These are phyloP conservation scores for Rubus parviflorus DNA, from an alignment of 306 rosid species.

Conservation along the genomic window DNA sequence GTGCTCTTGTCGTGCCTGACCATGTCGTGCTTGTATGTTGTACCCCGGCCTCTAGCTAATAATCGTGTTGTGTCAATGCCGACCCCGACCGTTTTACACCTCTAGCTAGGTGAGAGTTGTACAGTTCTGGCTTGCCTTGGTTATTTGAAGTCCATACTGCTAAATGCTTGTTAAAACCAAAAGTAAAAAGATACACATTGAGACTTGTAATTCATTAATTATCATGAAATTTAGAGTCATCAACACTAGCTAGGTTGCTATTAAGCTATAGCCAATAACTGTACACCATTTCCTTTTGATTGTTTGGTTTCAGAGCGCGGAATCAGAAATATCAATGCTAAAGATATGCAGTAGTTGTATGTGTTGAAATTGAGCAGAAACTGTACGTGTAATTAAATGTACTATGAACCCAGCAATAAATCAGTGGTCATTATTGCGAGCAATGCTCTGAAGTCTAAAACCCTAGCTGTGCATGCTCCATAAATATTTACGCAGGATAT, in stretches of 20 bases:
- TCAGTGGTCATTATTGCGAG: conserved; percentile 7
- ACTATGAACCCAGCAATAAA: not conserved
- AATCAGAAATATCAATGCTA: conserved; percentile 3
- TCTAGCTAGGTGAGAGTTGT: not conserved
- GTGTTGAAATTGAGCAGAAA: conserved; percentile 3
- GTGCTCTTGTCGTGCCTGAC: not conserved
- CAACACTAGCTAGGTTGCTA: not conserved
- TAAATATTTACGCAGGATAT: not conserved
- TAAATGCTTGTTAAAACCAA: not conserved
- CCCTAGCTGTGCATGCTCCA: not conserved
- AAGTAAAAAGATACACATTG: not conserved
- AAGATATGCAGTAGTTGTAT: not conserved
- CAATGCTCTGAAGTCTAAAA: not conserved
- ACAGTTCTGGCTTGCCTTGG: not conserved
- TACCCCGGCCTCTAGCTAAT: not conserved
- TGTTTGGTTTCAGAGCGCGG: not conserved
- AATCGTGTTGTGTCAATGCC: not conserved
- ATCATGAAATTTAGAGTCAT: conserved; percentile 2
- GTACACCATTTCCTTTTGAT: not conserved
- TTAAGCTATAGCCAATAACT: too few relatives aligned
- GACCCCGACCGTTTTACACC: not conserved
- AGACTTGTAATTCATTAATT: not conserved
- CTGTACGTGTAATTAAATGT: conserved; percentile 5
- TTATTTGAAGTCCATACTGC: not conserved
- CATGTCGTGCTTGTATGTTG: not conserved